phyloP scores from a whole-genome alignment of 2,329 filamentous ascomycete genomes.

The Aspergillaceae sp. region DNA sequence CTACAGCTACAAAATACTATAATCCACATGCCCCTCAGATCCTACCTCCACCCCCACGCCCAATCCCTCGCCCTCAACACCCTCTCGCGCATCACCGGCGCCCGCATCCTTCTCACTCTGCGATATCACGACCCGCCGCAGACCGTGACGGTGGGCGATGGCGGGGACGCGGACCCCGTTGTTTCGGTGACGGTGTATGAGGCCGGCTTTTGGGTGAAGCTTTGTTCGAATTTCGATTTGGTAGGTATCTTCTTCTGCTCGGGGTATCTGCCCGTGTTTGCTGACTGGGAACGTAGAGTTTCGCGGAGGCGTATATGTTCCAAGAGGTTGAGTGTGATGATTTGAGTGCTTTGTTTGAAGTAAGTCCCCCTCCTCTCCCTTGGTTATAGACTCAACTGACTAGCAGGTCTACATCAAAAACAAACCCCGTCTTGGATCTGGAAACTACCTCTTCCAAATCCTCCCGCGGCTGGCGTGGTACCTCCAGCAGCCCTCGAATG shows the following conservation, averaged over 20 bases:
- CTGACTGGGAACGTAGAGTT: slow-evolving; percentile 39
- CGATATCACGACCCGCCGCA: too few relatives aligned
- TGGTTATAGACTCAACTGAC: slow-evolving; percentile 31
- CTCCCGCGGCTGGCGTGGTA: slow-evolving; percentile 32
- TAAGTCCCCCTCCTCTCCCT: slow-evolving; percentile 16
- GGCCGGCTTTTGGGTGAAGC: too few relatives aligned
- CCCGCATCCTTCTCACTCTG: too few relatives aligned
- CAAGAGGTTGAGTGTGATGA: slow-evolving; percentile 60
- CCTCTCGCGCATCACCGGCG: too few relatives aligned
- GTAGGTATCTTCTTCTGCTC: too few relatives aligned
- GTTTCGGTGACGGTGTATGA: too few relatives aligned
- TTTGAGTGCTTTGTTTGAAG: slow-evolving; percentile 60
- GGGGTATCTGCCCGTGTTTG: neutral
- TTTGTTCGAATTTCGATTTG: too few relatives aligned
- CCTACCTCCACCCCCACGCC: slow-evolving; percentile 1
- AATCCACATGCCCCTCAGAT: slow-evolving; percentile 4
- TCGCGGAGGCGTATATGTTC: slow-evolving; percentile 65
- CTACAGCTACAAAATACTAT: too few relatives aligned
- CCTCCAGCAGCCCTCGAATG: slow-evolving; percentile 51
- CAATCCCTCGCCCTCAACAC: too few relatives aligned
- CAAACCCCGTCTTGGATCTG: slow-evolving; percentile 33
- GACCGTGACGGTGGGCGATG: too few relatives aligned
- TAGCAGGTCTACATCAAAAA: slow-evolving; percentile 56
- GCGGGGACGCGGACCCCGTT: too few relatives aligned
- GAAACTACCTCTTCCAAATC: slow-evolving; percentile 4